Conservation (phyloP, 2,329 filamentous ascomycete species). For the Penicillium aurantiogriseum region DNA sequence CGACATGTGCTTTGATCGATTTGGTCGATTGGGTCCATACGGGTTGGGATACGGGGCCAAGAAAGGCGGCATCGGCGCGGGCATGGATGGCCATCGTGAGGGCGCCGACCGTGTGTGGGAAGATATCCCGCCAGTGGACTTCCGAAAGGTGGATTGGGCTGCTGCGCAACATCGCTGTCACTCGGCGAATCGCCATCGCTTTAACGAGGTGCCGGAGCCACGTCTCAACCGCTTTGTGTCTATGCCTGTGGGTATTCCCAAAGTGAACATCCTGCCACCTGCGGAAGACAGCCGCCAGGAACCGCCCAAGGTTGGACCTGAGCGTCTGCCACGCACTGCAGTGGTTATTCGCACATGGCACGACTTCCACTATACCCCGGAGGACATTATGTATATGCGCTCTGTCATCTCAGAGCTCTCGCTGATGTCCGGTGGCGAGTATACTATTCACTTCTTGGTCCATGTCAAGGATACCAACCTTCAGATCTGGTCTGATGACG, state of each 20-base stretch:
- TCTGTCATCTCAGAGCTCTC: conserved; percentile 77
- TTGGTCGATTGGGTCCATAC: conserved; percentile 83
- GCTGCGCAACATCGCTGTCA: conserved; percentile 73
- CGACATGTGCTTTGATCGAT: conserved; percentile 90
- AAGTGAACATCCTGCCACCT: conserved; percentile 18
- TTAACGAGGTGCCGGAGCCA: conserved; percentile 47
- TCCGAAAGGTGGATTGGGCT: conserved; percentile 72
- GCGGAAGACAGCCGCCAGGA: conserved; percentile 21
- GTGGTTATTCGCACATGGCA: conserved; percentile 78
- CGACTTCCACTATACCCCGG: conserved; percentile 73
- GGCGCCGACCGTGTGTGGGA: conserved; percentile 79
- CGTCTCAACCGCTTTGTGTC: conserved; percentile 35
- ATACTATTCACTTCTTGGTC: conserved; percentile 76
- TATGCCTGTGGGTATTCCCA: conserved; percentile 33
- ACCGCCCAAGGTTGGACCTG: conserved; percentile 20
- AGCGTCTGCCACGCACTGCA: conserved; percentile 59
- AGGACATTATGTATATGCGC: conserved; percentile 76
- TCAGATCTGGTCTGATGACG: conserved; percentile 78
- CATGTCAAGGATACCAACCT: conserved; percentile 78
- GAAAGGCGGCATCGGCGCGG: conserved; percentile 79
- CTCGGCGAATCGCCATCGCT: conserved; percentile 67
- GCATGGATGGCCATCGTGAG: conserved; percentile 77
- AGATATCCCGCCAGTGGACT: conserved; percentile 70
- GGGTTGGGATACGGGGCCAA: conserved; percentile 80
- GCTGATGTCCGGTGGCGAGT: conserved; percentile 76